phyloP scores from a whole-genome alignment of 257 asterid genomes.

The Solanum appendiculatum region DNA sequence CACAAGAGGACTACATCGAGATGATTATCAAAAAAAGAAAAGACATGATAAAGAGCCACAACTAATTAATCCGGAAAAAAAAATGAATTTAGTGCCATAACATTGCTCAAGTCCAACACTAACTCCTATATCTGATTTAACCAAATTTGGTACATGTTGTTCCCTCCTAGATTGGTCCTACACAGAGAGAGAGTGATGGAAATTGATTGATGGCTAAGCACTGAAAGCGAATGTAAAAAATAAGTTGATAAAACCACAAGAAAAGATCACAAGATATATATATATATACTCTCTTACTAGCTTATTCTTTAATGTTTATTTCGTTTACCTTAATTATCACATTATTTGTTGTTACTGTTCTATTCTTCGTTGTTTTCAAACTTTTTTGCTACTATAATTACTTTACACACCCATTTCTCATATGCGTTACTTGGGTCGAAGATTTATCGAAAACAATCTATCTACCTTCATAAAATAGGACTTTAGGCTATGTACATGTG shows the following conservation, averaged over 20 bases:
- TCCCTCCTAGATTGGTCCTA: background rate
- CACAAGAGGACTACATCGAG: too few relatives aligned
- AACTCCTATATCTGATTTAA: background rate
- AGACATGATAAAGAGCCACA: background rate
- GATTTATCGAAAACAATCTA: too few relatives aligned
- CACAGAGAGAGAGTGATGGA: background rate
- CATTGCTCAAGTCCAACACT: background rate
- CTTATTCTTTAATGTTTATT: background rate
- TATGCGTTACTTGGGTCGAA: background rate
- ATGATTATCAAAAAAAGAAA: background rate
- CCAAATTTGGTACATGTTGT: background rate
- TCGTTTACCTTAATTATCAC: background rate
- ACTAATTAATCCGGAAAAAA: too few relatives aligned
- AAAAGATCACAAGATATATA: background rate
- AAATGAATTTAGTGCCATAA: too few relatives aligned
- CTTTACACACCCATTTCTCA: background rate
- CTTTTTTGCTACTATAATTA: background rate
- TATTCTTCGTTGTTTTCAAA: background rate
- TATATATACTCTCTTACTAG: background rate
- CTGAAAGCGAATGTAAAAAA: background rate
- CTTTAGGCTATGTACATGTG: fast-evolving
- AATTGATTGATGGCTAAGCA: background rate
- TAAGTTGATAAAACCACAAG: background rate
- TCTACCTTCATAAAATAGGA: background rate
- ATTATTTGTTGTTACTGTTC: background rate